Evolutionary conservation across 495 filamentous ascomycete genomes (phyloP).

Genomic region (Jackrogersella minutella): DNA sequence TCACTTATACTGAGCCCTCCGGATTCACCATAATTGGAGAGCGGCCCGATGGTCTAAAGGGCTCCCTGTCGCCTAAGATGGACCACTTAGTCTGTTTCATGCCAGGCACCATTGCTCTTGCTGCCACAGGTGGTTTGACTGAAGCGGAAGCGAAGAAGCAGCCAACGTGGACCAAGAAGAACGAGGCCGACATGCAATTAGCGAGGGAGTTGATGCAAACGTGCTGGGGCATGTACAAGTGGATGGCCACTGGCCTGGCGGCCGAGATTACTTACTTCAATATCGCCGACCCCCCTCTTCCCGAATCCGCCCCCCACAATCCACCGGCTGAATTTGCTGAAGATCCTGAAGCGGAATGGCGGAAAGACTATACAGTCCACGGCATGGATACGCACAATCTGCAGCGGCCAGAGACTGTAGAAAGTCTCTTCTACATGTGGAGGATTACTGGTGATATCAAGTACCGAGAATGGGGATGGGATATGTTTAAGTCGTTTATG

Average conservation of each 20-base stretch:
- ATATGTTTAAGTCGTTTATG: constrained; percentile 94
- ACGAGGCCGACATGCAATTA: constrained; percentile 86
- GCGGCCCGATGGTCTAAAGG: constrained; percentile 75
- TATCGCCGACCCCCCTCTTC: constrained; percentile 68
- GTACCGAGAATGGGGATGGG: constrained; percentile 97
- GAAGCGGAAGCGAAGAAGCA: constrained; percentile 77
- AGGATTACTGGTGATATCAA: constrained; percentile 90
- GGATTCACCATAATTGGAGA: constrained; percentile 88
- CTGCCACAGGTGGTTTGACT: constrained; percentile 78
- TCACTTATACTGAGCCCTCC: constrained; percentile 83
- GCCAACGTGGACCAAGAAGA: constrained; percentile 73
- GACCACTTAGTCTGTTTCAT: constrained; percentile 98
- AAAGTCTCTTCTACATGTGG: constrained; percentile 98
- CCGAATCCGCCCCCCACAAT: constrained; percentile 59
- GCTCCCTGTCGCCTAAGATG: constrained; percentile 83
- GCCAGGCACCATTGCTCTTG: constrained; percentile 93
- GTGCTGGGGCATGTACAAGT: constrained; percentile 96
- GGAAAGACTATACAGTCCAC: constrained; percentile 79
- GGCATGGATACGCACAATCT: constrained; percentile 83
- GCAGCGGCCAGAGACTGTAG: constrained; percentile 95
- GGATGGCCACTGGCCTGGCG: constrained; percentile 85
- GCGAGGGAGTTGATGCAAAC: constrained; percentile 92
- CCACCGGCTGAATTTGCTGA: constrained; percentile 57
- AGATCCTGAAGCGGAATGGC: constrained; percentile 66
- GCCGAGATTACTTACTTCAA: constrained; percentile 93